These are phyloP conservation scores for Agapanthus africanus DNA, from an alignment of 106 monocot genomes.

Conservation along the genomic window DNA sequence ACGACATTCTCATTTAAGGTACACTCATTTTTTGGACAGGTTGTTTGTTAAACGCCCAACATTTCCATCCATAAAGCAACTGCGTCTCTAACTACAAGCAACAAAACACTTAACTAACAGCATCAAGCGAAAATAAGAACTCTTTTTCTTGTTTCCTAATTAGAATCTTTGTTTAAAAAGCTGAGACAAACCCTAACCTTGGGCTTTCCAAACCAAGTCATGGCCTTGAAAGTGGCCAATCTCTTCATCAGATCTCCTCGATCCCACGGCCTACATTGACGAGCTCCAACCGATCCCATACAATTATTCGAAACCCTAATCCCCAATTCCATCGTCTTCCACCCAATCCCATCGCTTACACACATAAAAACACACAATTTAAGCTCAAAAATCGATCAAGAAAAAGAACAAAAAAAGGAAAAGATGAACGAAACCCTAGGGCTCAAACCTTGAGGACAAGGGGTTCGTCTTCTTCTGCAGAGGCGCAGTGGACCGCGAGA, in stretches of 20 bases:
- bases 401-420: neutral
- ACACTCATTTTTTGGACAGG: too few relatives aligned
- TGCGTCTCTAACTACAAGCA: too few relatives aligned
- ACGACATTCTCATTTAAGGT: too few relatives aligned
- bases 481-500: slow-evolving; percentile 46
- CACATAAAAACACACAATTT: neutral
- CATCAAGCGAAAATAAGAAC: too few relatives aligned
- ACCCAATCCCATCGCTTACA: slow-evolving; percentile 17
- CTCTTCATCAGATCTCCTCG: slow-evolving; percentile 72
- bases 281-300: slow-evolving; percentile 9
- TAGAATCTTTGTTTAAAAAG: neutral
- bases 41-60: too few relatives aligned
- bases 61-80: too few relatives aligned
- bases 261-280: slow-evolving; percentile 91
- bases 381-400: slow-evolving; percentile 6
- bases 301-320: slow-evolving; percentile 9
- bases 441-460: neutral
- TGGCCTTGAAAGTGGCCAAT: slow-evolving; percentile 88
- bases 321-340: slow-evolving; percentile 15
- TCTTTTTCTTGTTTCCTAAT: too few relatives aligned
- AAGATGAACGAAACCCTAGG: neutral
- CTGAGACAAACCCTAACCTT: slow-evolving; percentile 41
- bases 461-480: slow-evolving; percentile 3
- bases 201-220: slow-evolving; percentile 98
- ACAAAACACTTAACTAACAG: too few relatives aligned